A percentile compares a stretch with the other conserved stretches of the same genome.
Conservation (phyloP, 2,329 filamentous ascomycete genomes). For the Pseudogymnoascus sp. region DNA sequence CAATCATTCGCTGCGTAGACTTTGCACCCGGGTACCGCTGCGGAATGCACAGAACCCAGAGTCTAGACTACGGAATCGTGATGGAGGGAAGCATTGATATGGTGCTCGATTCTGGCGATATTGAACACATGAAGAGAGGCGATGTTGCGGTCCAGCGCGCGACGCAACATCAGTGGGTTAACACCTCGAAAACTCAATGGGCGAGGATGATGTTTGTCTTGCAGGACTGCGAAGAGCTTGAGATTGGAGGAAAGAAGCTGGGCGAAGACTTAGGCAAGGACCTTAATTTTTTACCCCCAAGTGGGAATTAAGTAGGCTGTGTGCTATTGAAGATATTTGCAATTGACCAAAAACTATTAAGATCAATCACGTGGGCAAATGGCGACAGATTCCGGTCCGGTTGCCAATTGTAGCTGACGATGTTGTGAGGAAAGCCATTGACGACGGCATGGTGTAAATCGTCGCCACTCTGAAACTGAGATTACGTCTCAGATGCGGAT, state of each 20-base stretch:
- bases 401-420: too few relatives aligned
- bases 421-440: too few relatives aligned
- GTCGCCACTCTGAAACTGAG: too few relatives aligned
- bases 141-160: slow-evolving; percentile 11
- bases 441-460: too few relatives aligned
- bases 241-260: slow-evolving; percentile 1
- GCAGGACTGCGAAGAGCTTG: slow-evolving; percentile 7
- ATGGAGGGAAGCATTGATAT: slow-evolving; percentile 11
- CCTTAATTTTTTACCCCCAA: neutral
- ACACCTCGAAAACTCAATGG: slow-evolving; percentile 10
- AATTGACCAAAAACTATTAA: too few relatives aligned
- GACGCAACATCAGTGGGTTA: slow-evolving; percentile 10
- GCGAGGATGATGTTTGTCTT: slow-evolving; percentile 12
- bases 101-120: slow-evolving; percentile 11
- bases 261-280: slow-evolving; percentile 9
- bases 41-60: slow-evolving; percentile 12
- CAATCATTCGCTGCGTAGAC: slow-evolving; percentile 10
- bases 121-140: slow-evolving; percentile 5
- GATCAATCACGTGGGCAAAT: too few relatives aligned
- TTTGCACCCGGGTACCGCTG: slow-evolving; percentile 8
- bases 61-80: slow-evolving; percentile 12
- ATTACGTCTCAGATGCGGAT: too few relatives aligned
- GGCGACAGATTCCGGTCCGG: too few relatives aligned
- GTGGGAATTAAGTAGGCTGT: slow-evolving; percentile 39
- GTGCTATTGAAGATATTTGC: slow-evolving; percentile 14